A percentile compares a stretch with the other conserved stretches of the same genome.
Conservation (phyloP, 148 eudicot species). For the Diospyros lotus region DNA sequence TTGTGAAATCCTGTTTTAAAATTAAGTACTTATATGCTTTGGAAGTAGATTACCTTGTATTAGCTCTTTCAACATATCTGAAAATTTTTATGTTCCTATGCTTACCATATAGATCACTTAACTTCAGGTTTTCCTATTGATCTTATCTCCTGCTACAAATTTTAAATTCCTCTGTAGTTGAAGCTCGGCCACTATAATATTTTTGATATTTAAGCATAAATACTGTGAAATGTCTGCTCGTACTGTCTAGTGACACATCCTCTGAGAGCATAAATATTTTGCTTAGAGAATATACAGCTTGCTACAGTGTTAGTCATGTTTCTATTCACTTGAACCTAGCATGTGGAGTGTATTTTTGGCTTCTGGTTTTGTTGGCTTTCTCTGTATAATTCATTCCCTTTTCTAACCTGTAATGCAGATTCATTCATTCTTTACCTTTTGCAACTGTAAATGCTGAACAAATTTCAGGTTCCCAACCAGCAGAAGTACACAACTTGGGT, state of each 20-base stretch:
- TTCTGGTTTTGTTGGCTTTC: background rate
- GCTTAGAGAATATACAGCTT: background rate
- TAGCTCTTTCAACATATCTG: too few species aligned
- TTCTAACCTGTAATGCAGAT: conserved; percentile 39
- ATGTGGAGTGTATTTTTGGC: background rate
- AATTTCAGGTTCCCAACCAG: conserved; percentile 78
- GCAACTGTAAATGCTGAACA: conserved; percentile 78
- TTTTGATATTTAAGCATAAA: too few species aligned
- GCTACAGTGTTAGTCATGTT: too few species aligned
- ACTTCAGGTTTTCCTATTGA: background rate
- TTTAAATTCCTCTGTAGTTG: background rate
- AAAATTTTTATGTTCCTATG: too few species aligned
- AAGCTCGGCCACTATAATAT: background rate
- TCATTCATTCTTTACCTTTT: conserved; percentile 55
- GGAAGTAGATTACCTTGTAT: background rate
- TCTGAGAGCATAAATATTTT: background rate
- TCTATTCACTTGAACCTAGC: too few species aligned
- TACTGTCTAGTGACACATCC: background rate
- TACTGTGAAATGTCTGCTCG: background rate
- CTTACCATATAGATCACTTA: background rate
- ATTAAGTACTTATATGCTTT: background rate
- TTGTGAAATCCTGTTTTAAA: background rate
- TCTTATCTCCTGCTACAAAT: background rate
- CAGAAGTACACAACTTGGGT: conserved; percentile 93
- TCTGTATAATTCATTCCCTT: background rate